A percentile compares a stretch with the other conserved stretches of the same genome.
Conservation (phyloP, 768 basidiomycete genomes). For the Xanthoconium purpureum region DNA sequence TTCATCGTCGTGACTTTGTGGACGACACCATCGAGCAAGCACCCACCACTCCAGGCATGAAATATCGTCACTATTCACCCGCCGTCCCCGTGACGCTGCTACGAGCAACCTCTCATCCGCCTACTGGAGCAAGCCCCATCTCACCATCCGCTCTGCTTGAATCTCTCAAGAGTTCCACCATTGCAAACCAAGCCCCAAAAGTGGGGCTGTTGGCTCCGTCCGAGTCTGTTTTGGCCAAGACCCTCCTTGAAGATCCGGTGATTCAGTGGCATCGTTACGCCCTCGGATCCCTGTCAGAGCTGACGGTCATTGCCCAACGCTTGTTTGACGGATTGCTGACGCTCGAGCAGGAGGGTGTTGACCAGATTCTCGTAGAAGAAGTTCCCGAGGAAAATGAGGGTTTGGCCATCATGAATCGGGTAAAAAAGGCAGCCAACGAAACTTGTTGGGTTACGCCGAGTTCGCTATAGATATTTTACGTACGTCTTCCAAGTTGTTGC, state of each 20-base stretch:
- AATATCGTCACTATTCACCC: constrained; percentile 96
- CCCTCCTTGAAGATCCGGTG: constrained; percentile 29
- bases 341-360: constrained; percentile 72
- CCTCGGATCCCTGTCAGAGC: constrained; percentile 51
- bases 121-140: constrained; percentile 31
- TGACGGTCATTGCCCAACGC: constrained; percentile 69
- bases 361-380: constrained; percentile 83
- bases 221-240: constrained; percentile 44
- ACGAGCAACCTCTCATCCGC: constrained; percentile 46
- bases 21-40: constrained; percentile 67
- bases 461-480: constrained; percentile 14
- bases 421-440: constrained; percentile 83
- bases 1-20: constrained; percentile 74
- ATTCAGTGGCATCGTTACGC: constrained; percentile 57
- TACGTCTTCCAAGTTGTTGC: constrained; percentile 7
- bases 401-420: constrained; percentile 91
- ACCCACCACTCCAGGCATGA: constrained; percentile 98
- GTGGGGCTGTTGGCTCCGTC: constrained; percentile 69
- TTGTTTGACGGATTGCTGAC: constrained; percentile 86
- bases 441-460: constrained; percentile 28
- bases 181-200: constrained; percentile 27
- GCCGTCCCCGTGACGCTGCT: constrained; percentile 80
- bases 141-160: constrained; percentile 39
- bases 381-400: constrained; percentile 79
- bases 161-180: constrained; percentile 36